Evolutionary conservation across 2,329 filamentous ascomycete species (phyloP).

Genomic region (Aspergillus transmontanensis): DNA sequence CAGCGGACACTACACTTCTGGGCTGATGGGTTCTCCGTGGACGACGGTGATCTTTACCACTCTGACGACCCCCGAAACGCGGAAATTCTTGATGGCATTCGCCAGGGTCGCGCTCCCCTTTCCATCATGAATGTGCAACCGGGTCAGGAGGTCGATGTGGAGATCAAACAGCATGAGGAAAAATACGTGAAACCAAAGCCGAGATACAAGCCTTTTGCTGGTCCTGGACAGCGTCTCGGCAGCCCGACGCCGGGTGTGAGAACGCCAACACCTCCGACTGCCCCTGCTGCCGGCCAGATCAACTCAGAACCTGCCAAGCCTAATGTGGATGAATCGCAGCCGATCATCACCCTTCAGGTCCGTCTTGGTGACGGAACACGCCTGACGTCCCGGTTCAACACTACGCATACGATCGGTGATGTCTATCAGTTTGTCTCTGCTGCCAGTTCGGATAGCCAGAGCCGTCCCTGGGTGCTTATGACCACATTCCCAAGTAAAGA

Average conservation of each 20-base stretch:
- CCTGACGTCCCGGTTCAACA: constrained; percentile 65
- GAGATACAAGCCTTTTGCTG: constrained; percentile 65
- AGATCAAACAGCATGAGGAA: constrained; percentile 65
- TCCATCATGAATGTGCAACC: constrained; percentile 64
- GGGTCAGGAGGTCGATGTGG: constrained; percentile 66
- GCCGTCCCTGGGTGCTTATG: constrained; percentile 62
- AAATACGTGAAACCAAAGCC: constrained; percentile 66
- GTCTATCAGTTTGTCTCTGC: constrained; percentile 64
- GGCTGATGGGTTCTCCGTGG: constrained; percentile 67
- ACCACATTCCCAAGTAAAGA: constrained; percentile 68
- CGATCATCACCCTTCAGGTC: constrained; percentile 62
- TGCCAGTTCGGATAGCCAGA: constrained; percentile 52
- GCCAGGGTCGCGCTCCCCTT: constrained; percentile 63
- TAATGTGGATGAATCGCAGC: constrained; percentile 59
- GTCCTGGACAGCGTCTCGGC: constrained; percentile 62
- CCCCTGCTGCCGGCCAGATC: constrained; percentile 23
- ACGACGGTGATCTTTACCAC: constrained; percentile 65
- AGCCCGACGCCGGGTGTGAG: constrained; percentile 62
- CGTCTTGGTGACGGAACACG: constrained; percentile 65
- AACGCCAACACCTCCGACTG: constrained; percentile 36
- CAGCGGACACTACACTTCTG: constrained; percentile 65
- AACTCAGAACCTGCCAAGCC: constrained; percentile 41
- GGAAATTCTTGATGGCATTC: constrained; percentile 63
- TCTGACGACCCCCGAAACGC: constrained; percentile 66
- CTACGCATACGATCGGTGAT: constrained; percentile 65